These are phyloP conservation scores for Stygiomarasmius scandens DNA, from an alignment of 1,284 basidiomycete species.

Conservation along the genomic window DNA sequence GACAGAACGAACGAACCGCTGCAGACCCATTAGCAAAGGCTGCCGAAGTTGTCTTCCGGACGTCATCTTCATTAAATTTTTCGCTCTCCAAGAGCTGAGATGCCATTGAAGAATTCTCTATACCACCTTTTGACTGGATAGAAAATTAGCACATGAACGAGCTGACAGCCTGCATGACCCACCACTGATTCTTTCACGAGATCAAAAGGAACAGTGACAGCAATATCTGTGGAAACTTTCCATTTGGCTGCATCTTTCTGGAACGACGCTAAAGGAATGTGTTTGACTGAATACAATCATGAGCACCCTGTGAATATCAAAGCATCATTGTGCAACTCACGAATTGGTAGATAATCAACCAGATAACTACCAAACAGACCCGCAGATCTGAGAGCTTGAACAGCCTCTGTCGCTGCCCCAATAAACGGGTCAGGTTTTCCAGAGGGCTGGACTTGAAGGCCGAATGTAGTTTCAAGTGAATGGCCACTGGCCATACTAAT, in stretches of 20 bases:
- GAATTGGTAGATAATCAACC: slow-evolving; percentile 17
- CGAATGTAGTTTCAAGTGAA: slow-evolving; percentile 20
- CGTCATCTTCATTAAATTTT: slow-evolving; percentile 6
- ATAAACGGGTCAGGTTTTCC: slow-evolving; percentile 29
- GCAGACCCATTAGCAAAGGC: slow-evolving; percentile 21
- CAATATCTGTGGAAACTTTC: slow-evolving; percentile 14
- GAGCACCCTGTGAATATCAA: too few species aligned
- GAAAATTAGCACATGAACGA: neutral
- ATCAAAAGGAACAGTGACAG: slow-evolving; percentile 15
- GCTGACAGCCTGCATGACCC: neutral
- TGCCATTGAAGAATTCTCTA: slow-evolving; percentile 3
- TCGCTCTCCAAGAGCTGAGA: slow-evolving; percentile 8
- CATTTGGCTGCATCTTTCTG: slow-evolving; percentile 12
- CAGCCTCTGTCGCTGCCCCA: slow-evolving; percentile 20
- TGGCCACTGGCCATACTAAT: slow-evolving; percentile 20
- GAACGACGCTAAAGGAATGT: slow-evolving; percentile 11
- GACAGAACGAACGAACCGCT: slow-evolving; percentile 12
- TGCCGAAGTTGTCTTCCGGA: slow-evolving; percentile 12
- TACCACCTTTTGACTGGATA: slow-evolving; percentile 6
- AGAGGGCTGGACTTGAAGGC: slow-evolving; percentile 25
- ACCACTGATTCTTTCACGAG: slow-evolving; percentile 12
- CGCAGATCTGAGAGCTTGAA: slow-evolving; percentile 22
- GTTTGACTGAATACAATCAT: slow-evolving; percentile 9
- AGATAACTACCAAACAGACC: slow-evolving; percentile 25
- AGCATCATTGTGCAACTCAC: slow-evolving; percentile 10